phyloP scores from a whole-genome alignment of 2,329 filamentous ascomycete species.

The Cladosporium sphaerospermum region DNA sequence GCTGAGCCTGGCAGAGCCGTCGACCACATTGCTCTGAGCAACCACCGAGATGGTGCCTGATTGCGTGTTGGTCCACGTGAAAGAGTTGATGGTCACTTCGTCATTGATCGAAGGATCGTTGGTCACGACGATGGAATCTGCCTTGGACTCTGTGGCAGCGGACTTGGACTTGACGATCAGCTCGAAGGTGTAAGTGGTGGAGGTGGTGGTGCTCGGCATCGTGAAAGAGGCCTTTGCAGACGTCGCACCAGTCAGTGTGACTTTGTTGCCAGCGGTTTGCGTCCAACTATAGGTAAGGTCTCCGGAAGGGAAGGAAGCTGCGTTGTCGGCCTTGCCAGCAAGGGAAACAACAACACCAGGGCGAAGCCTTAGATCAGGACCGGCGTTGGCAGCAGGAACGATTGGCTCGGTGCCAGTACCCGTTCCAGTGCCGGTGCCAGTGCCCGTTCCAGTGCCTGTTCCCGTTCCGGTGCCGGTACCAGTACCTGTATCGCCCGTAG shows the following conservation, averaged over 20 bases:
- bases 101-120: slow-evolving; percentile 24
- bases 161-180: slow-evolving; percentile 6
- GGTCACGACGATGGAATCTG: slow-evolving; percentile 26
- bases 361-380: slow-evolving; percentile 17
- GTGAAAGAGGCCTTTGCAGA: not conserved
- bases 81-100: slow-evolving; percentile 29
- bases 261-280: not conserved
- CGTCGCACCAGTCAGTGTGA: not conserved
- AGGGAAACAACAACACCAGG: slow-evolving; percentile 22
- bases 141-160: slow-evolving; percentile 25
- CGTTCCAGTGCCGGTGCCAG: slow-evolving; percentile 8
- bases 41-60: slow-evolving; percentile 29
- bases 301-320: slow-evolving; percentile 11
- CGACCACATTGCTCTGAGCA: slow-evolving; percentile 32
- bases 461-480: slow-evolving; percentile 14
- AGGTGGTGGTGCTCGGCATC: not conserved
- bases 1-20: slow-evolving; percentile 23
- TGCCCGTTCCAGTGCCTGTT: slow-evolving; percentile 19
- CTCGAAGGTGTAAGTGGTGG: slow-evolving; percentile 2
- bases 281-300: slow-evolving; percentile 25
- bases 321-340: slow-evolving; percentile 26
- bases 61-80: slow-evolving; percentile 29
- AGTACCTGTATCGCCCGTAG: slow-evolving; percentile 9
- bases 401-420: too few relatives aligned
- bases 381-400: slow-evolving; percentile 21